phyloP scores from a whole-genome alignment of 2,329 filamentous ascomycete genomes.

The Ophiocordyceps camponoti-rufipedis region DNA sequence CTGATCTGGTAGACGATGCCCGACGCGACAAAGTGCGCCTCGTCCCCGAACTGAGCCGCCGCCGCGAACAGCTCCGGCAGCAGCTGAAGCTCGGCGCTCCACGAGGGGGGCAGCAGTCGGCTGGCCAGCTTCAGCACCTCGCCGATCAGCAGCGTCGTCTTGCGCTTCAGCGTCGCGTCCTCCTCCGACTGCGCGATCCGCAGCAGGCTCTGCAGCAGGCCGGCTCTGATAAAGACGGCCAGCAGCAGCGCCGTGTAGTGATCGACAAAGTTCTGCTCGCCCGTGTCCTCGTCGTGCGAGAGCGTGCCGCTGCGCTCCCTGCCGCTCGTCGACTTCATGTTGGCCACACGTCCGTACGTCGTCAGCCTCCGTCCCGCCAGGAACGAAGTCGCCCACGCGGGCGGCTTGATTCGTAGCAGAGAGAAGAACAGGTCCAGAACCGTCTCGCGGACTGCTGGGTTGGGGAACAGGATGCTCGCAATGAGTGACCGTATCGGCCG shows the following conservation, averaged over 20 bases:
- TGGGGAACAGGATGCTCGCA: constrained; percentile 41
- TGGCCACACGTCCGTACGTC: constrained; percentile 88
- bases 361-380: constrained; percentile 82
- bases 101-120: constrained; percentile 60
- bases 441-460: constrained; percentile 44
- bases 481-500: constrained; percentile 66
- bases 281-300: constrained; percentile 45
- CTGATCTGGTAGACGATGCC: constrained; percentile 95
- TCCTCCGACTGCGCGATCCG: constrained; percentile 51
- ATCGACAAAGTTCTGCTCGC: constrained; percentile 71
- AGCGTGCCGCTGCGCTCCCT: constrained; percentile 30
- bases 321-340: constrained; percentile 45
- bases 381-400: constrained; percentile 84
- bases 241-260: constrained; percentile 86
- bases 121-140: constrained; percentile 83
- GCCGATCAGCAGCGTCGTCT: constrained; percentile 77
- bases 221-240: constrained; percentile 68
- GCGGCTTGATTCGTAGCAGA: constrained; percentile 73
- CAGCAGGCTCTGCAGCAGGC: constrained; percentile 44
- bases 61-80: constrained; percentile 70
- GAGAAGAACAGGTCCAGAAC: constrained; percentile 76
- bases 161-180: constrained; percentile 57
- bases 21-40: constrained; percentile 63
- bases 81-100: constrained; percentile 73
- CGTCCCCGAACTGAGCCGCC: constrained; percentile 51